Conservation (phyloP, 1,284 basidiomycete genomes). For the Porodaedalea pini region DNA sequence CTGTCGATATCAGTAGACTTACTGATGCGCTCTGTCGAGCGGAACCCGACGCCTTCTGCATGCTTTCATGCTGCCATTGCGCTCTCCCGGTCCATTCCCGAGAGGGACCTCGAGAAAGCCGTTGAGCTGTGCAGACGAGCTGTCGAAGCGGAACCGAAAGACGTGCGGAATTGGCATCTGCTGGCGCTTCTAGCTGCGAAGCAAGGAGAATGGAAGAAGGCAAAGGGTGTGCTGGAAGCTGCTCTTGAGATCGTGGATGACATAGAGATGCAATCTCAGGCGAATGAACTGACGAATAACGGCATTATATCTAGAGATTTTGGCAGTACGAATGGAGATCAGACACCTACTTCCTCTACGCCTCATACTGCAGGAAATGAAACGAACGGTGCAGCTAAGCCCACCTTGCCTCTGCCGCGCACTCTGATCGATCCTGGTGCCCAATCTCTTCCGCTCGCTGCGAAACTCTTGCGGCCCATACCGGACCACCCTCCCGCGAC, state of each 20-base stretch:
- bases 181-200: constrained; percentile 81
- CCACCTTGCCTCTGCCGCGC: constrained; percentile 12
- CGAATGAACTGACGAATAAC: constrained; percentile 24
- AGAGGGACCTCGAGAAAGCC: constrained; percentile 69
- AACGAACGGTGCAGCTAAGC: constrained; percentile 16
- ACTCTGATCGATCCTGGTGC: constrained; percentile 37
- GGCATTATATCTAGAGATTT: constrained; percentile 17
- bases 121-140: constrained; percentile 68
- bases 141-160: constrained; percentile 70
- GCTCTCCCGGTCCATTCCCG: constrained; percentile 59
- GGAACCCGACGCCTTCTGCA: constrained; percentile 57
- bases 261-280: constrained; percentile 37
- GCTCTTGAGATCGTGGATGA: constrained; percentile 52
- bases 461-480: constrained; percentile 47
- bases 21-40: constrained; percentile 51
- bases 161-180: constrained; percentile 88
- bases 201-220: constrained; percentile 78
- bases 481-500: constrained; percentile 54
- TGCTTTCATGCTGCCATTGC: constrained; percentile 81
- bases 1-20: constrained; percentile 59
- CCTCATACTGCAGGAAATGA: constrained; percentile 12
- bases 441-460: constrained; percentile 42
- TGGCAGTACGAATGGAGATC: constrained; percentile 1
- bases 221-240: constrained; percentile 73
- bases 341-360: constrained; percentile 5